Conservation (phyloP, 768 basidiomycete species). For the Rhizopogon sp. region DNA sequence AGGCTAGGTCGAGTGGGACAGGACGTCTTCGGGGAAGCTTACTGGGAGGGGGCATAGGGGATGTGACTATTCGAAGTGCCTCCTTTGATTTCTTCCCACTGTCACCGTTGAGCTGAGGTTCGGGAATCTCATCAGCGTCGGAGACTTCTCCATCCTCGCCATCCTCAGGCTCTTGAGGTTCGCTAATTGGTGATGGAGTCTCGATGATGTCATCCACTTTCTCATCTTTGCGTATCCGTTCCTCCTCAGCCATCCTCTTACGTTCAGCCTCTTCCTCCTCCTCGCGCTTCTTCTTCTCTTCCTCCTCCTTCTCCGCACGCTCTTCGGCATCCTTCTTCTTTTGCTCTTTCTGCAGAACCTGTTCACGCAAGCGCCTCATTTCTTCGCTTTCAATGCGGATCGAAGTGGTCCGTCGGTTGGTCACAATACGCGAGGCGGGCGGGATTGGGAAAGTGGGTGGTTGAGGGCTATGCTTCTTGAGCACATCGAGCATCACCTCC, state of each 20-base stretch:
- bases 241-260: conserved; percentile 39
- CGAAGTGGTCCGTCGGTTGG: conserved; percentile 31
- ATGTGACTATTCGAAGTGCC: conserved; percentile 61
- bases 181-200: conserved; percentile 33
- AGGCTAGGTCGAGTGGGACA: conserved; percentile 67
- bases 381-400: conserved; percentile 66
- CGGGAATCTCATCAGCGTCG: conserved; percentile 26
- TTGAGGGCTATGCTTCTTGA: conserved; percentile 44
- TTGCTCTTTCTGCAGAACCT: conserved; percentile 36
- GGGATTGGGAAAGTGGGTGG: conserved; percentile 35
- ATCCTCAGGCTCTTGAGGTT: conserved; percentile 31
- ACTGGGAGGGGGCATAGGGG: conserved; percentile 34
- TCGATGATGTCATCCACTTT: conserved; percentile 22
- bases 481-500: conserved; percentile 54
- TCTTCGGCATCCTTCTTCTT: conserved; percentile 35
- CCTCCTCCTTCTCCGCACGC: conserved; percentile 30
- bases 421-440: conserved; percentile 27
- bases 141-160: conserved; percentile 33
- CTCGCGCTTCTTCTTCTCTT: conserved; percentile 34
- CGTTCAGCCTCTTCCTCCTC: conserved; percentile 39
- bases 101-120: conserved; percentile 27
- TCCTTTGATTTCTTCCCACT: conserved; percentile 45
- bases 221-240: conserved; percentile 24
- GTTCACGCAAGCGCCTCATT: conserved; percentile 44
- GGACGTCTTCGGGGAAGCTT: conserved; percentile 48